phyloP scores from a whole-genome alignment of 1,284 basidiomycete species.

The Vanrija sp. region DNA sequence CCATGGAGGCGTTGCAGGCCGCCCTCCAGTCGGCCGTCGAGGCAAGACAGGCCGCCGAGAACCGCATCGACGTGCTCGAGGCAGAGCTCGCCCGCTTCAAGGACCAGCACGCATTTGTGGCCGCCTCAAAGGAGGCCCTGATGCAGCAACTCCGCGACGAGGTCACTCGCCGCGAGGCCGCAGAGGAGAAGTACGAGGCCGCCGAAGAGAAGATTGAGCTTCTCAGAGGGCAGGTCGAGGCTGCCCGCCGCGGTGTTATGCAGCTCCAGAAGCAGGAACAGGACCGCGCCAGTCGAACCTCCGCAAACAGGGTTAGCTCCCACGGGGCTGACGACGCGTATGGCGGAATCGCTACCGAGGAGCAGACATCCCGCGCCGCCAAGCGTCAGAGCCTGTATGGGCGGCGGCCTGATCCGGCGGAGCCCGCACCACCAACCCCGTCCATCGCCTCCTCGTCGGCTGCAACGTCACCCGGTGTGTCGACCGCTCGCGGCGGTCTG shows the following conservation, averaged over 20 bases:
- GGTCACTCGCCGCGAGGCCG: conserved; percentile 62
- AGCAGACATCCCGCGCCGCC: neutral
- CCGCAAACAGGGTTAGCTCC: neutral
- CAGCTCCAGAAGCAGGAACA: conserved; percentile 66
- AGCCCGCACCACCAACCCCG: neutral
- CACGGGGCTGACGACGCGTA: too few species aligned
- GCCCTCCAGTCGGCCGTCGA: conserved; percentile 2
- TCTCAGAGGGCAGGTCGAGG: conserved; percentile 81
- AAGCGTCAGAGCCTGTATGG: conserved; percentile 17
- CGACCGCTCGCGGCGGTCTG: conserved; percentile 23
- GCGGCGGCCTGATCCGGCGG: conserved; percentile 1
- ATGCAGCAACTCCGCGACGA: conserved; percentile 63
- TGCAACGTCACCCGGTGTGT: neutral
- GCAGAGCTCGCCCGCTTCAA: conserved; percentile 37
- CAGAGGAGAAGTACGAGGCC: conserved; percentile 59
- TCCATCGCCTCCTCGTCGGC: neutral
- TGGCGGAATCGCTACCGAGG: neutral
- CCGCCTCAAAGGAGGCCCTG: conserved; percentile 48
- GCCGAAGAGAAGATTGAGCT: conserved; percentile 70
- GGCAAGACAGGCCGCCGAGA: conserved; percentile 1
- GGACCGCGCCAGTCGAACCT: conserved; percentile 47
- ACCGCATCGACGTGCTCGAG: conserved; percentile 24
- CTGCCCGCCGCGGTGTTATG: conserved; percentile 84
- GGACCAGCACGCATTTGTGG: conserved; percentile 38
- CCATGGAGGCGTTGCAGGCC: neutral